A percentile compares a stretch with the other conserved stretches of the same genome.
Evolutionary conservation across 495 filamentous ascomycete genomes (phyloP).

Genomic region (Aspergillus sclerotiicarbonarius): DNA sequence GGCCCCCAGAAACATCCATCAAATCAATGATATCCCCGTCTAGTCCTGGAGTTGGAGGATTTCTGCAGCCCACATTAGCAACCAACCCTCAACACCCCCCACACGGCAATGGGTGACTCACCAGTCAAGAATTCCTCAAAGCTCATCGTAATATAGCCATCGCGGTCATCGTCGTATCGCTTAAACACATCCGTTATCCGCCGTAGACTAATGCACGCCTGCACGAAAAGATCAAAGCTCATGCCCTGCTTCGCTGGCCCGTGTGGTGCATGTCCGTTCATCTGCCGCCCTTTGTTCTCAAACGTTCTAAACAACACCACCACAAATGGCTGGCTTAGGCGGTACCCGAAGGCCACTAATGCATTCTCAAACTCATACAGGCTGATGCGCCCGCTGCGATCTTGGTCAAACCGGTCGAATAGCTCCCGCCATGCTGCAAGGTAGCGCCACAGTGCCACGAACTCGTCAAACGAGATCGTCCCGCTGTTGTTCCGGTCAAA

Average conservation of each 20-base stretch:
- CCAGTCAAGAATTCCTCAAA: constrained; percentile 79
- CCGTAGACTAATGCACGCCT: constrained; percentile 93
- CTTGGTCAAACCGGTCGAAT: constrained; percentile 93
- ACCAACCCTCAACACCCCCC: background rate
- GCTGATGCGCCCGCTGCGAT: constrained; percentile 81
- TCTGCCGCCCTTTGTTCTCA: constrained; percentile 46
- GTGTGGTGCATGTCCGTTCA: constrained; percentile 23
- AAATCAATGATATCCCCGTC: constrained; percentile 5
- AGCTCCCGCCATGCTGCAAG: constrained; percentile 88
- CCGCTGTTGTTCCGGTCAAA: constrained; percentile 87
- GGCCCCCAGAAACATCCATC: background rate
- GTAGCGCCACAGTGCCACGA: constrained; percentile 91
- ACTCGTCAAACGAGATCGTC: constrained; percentile 91
- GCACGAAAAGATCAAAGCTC: constrained; percentile 96
- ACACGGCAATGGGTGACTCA: constrained; percentile 25
- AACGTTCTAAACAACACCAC: constrained; percentile 73
- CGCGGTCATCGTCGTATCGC: constrained; percentile 94
- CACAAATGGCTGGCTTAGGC: constrained; percentile 79
- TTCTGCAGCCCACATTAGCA: constrained; percentile 22
- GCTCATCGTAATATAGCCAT: constrained; percentile 83
- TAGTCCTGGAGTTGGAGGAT: constrained; percentile 45
- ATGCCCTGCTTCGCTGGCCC: constrained; percentile 59
- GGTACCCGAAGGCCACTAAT: constrained; percentile 90
- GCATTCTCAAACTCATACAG: constrained; percentile 87
- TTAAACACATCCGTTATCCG: constrained; percentile 99